Conservation (phyloP, 2,329 filamentous ascomycete genomes). For the Tolypocladium amazonense region DNA sequence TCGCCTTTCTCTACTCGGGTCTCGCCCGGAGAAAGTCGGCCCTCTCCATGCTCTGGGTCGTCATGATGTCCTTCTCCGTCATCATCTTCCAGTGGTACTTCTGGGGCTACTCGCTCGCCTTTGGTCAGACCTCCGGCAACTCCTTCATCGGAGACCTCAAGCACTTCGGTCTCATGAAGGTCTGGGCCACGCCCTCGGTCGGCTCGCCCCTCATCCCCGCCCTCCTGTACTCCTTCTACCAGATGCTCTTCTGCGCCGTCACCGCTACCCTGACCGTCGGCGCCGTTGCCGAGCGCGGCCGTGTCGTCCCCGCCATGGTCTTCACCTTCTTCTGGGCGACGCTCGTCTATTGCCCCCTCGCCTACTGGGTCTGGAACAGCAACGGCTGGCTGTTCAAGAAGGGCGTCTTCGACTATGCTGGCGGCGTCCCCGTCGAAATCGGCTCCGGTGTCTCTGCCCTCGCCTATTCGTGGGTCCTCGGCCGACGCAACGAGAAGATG, state of each 20-base stretch:
- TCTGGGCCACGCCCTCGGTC: constrained; percentile 72
- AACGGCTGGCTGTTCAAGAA: constrained; percentile 90
- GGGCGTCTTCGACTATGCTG: constrained; percentile 92
- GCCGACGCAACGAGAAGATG: constrained; percentile 96
- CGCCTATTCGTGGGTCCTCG: constrained; percentile 92
- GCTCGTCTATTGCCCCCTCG: constrained; percentile 91
- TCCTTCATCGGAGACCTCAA: constrained; percentile 85
- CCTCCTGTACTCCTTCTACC: constrained; percentile 89
- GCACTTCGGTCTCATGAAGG: constrained; percentile 82
- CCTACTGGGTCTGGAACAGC: constrained; percentile 92
- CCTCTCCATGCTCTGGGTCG: constrained; percentile 92
- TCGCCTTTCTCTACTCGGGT: constrained; percentile 95
- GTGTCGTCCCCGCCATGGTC: constrained; percentile 85
- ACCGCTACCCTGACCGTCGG: constrained; percentile 88
- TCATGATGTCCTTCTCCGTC: constrained; percentile 86
- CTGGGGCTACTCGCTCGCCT: constrained; percentile 95
- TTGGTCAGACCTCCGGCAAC: constrained; percentile 71
- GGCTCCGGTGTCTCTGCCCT: constrained; percentile 85
- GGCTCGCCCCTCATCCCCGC: constrained; percentile 83
- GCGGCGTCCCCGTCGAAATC: constrained; percentile 95
- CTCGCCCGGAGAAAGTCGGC: constrained; percentile 96
- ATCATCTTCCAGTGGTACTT: constrained; percentile 99
- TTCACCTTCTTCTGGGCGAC: constrained; percentile 97
- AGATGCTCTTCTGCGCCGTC: constrained; percentile 97
- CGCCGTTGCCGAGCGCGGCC: constrained; percentile 86